Evolutionary conservation across 345 rosid genomes (phyloP).

Genomic region (Populus simonii): DNA sequence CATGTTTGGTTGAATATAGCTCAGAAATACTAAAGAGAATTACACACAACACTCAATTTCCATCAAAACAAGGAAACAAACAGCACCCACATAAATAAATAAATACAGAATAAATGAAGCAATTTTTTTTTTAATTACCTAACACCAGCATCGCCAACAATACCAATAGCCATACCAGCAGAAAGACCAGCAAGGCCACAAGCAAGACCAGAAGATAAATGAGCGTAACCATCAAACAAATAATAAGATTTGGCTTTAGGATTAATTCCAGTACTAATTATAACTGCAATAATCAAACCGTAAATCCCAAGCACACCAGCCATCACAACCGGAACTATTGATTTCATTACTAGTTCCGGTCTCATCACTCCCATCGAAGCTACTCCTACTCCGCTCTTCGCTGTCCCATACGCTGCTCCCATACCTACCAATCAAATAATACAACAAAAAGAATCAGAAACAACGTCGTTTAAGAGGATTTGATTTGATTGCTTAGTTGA

Average conservation of each 20-base stretch:
- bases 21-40: too few species aligned
- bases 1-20: too few species aligned
- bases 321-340: conserved; percentile 22
- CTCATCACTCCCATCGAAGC: conserved; percentile 26
- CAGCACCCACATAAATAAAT: neutral
- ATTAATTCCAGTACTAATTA: conserved; percentile 20
- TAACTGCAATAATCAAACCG: conserved; percentile 18
- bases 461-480: neutral
- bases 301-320: conserved; percentile 23
- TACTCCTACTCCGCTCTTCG: conserved; percentile 23
- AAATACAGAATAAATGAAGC: neutral
- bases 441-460: neutral
- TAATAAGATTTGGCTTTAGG: conserved; percentile 22
- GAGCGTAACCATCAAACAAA: conserved; percentile 22
- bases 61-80: neutral
- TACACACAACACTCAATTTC: neutral
- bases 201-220: conserved; percentile 33
- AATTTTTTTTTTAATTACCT: neutral
- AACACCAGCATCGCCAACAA: conserved; percentile 7
- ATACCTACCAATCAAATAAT: neutral
- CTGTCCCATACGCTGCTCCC: conserved; percentile 27
- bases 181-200: conserved; percentile 20
- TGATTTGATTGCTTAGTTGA: neutral
- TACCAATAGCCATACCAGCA: conserved; percentile 24
- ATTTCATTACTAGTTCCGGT: conserved; percentile 23